phyloP scores from a whole-genome alignment of 768 basidiomycete genomes.

The Chiua virens region DNA sequence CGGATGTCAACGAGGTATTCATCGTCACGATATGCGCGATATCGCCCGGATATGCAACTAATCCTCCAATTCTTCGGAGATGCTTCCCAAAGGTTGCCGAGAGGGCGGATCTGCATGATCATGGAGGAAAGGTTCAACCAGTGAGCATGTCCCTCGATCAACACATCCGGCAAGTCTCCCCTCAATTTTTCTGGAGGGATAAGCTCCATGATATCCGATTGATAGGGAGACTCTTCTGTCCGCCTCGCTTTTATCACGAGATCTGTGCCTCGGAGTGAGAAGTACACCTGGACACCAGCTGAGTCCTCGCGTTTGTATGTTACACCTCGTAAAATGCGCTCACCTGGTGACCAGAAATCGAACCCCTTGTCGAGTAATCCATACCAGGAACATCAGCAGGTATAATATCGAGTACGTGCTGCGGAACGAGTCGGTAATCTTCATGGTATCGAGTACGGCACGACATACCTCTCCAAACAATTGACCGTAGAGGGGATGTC shows the following conservation, averaged over 20 bases:
- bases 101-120: conserved; percentile 30
- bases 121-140: conserved; percentile 28
- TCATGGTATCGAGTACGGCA: too few relatives aligned
- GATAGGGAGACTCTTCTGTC: too few relatives aligned
- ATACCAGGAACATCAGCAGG: conserved; percentile 23
- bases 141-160: conserved; percentile 25
- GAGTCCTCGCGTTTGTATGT: background rate
- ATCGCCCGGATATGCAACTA: conserved; percentile 1
- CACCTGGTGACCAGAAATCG: conserved; percentile 19
- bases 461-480: conserved; percentile 22
- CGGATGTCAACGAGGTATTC: conserved; percentile 24
- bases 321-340: background rate
- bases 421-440: background rate
- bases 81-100: conserved; percentile 20
- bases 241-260: conserved; percentile 12
- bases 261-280: conserved; percentile 1
- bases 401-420: conserved; percentile 14
- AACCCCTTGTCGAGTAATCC: conserved; percentile 20
- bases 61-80: conserved; percentile 28
- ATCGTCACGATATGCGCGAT: conserved; percentile 1
- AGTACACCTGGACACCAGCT: conserved; percentile 5
- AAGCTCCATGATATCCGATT: conserved; percentile 14
- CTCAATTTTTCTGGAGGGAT: conserved; percentile 21
- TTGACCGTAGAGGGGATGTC: conserved; percentile 10
- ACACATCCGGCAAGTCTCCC: conserved; percentile 23